Conservation (phyloP, 2,329 filamentous ascomycete species). For the Chrysoporthe deuterocubensis region DNA sequence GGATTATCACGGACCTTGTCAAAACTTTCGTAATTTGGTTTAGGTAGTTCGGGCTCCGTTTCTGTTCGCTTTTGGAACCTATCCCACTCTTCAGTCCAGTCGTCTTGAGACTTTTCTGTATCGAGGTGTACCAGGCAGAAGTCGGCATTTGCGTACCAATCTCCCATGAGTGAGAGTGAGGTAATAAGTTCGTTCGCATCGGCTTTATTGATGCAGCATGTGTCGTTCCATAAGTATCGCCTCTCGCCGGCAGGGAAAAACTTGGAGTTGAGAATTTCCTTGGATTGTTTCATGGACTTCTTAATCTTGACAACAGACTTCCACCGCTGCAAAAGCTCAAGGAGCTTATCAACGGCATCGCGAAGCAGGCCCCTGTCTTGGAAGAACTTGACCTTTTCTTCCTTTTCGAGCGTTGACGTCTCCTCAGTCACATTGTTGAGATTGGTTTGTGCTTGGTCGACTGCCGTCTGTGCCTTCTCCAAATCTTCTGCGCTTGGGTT, state of each 20-base stretch:
- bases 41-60: neutral
- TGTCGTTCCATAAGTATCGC: conserved; percentile 1
- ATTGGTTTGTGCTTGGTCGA: neutral
- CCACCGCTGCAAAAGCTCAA: neutral
- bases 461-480: neutral
- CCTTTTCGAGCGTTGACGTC: neutral
- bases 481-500: neutral
- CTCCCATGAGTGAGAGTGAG: conserved; percentile 1
- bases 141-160: conserved; percentile 1
- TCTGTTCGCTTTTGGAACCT: neutral
- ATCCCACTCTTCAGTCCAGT: neutral
- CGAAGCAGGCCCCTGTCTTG: neutral
- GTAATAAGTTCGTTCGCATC: neutral
- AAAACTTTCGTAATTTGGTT: neutral
- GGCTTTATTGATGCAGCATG: conserved; percentile 1
- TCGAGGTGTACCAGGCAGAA: conserved; percentile 2
- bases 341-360: neutral
- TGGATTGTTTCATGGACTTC: neutral
- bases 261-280: neutral
- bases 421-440: neutral
- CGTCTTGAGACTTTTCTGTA: neutral
- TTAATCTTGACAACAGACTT: conserved; percentile 1
- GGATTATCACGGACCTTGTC: neutral
- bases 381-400: neutral
- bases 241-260: neutral